A percentile compares a stretch with the other conserved stretches of the same genome.
Evolutionary conservation across 306 rosid genomes (phyloP).

Genomic region (Urtica urens): DNA sequence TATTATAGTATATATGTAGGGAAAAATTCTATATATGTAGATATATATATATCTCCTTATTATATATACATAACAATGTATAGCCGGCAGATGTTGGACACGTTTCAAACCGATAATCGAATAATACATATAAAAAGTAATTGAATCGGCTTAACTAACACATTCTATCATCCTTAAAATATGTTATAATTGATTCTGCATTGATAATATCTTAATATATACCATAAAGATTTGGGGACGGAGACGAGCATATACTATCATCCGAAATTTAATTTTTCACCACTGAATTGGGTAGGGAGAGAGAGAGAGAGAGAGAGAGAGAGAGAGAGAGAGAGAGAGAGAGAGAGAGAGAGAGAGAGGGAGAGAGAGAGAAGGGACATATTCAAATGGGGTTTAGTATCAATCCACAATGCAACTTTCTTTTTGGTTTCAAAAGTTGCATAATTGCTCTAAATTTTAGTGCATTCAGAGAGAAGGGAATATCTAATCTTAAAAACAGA

Average conservation of each 20-base stretch:
- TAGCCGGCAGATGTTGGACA: slow-evolving; percentile 29
- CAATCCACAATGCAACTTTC: slow-evolving; percentile 66
- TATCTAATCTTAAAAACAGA: slow-evolving; percentile 52
- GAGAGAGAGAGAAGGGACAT: slow-evolving; percentile 39
- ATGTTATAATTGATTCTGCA: slow-evolving; percentile 38
- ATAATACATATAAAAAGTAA: slow-evolving; percentile 17
- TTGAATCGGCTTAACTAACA: slow-evolving; percentile 21
- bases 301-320: neutral
- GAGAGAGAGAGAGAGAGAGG: neutral
- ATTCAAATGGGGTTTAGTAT: slow-evolving; percentile 77
- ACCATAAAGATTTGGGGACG: slow-evolving; percentile 15
- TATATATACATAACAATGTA: too few species aligned
- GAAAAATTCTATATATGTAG: too few species aligned
- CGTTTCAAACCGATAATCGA: slow-evolving; percentile 28
- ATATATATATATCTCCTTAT: too few species aligned
- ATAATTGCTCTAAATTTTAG: slow-evolving; percentile 64
- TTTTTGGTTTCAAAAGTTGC: slow-evolving; percentile 56
- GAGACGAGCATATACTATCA: slow-evolving; percentile 46
- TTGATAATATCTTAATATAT: slow-evolving; percentile 29
- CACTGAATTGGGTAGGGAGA: slow-evolving; percentile 29
- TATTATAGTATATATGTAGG: too few species aligned
- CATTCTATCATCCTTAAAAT: slow-evolving; percentile 20
- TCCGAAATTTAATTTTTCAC: slow-evolving; percentile 21
- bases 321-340: slow-evolving; percentile 9
- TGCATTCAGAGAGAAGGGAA: slow-evolving; percentile 45